Conservation (phyloP, 2,329 filamentous ascomycete genomes). For the Ophiostoma pallidulum region DNA sequence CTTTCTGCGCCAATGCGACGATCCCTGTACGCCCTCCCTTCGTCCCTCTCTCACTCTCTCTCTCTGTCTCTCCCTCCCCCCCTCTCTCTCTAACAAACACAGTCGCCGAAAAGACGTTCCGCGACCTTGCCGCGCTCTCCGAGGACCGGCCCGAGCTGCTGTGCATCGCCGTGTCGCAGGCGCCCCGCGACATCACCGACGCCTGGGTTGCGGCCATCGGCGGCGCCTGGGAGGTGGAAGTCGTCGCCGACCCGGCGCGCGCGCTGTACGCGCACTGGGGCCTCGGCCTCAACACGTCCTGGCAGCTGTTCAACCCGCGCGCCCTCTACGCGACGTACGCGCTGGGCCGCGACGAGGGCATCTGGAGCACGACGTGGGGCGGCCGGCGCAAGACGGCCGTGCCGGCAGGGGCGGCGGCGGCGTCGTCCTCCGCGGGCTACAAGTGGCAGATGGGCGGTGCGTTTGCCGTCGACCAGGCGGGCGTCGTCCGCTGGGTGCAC, state of each 20-base stretch:
- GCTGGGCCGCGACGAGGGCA: constrained; percentile 52
- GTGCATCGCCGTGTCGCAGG: constrained; percentile 57
- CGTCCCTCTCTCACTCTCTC: neutral
- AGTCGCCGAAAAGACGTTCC: constrained; percentile 63
- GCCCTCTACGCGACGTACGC: constrained; percentile 48
- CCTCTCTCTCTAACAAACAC: neutral
- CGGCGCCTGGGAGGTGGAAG: constrained; percentile 46
- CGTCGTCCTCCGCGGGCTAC: constrained; percentile 39
- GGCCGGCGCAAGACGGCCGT: constrained; percentile 26
- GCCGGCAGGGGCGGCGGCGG: constrained; percentile 5
- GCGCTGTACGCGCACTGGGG: constrained; percentile 58
- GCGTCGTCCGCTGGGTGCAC: constrained; percentile 43
- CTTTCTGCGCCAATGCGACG: constrained; percentile 65
- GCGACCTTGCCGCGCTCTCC: constrained; percentile 42
- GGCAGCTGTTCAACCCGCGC: constrained; percentile 52
- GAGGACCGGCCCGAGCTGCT: constrained; percentile 38
- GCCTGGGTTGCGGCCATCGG: constrained; percentile 47
- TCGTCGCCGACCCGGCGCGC: constrained; percentile 50
- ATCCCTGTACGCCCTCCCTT: constrained; percentile 49
- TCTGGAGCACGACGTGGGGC: constrained; percentile 44
- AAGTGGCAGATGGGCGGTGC: constrained; percentile 60
- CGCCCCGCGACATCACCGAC: constrained; percentile 41
- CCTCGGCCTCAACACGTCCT: constrained; percentile 49
- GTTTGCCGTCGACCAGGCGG: constrained; percentile 49
- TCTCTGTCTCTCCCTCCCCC: neutral